Evolutionary conservation across 345 rosid genomes (phyloP), one percentile per base, ranked within the genome.

Genomic region (Mercurialis annua): DNA sequence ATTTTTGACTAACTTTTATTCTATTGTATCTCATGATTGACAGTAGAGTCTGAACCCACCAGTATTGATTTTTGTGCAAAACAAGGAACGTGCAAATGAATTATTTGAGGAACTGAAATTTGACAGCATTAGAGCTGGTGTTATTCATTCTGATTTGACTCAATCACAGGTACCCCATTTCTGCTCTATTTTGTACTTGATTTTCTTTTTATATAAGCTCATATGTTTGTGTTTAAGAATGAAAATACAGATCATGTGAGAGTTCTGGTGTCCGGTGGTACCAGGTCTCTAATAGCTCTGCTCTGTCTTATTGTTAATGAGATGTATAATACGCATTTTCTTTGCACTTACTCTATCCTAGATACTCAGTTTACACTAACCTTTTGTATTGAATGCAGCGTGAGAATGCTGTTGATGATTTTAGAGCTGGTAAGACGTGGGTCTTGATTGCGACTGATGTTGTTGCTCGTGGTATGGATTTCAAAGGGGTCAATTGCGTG

Each of bases 391-490:
- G 65, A 51, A 74, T 69, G 66, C 85, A 94, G 99, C 80, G 97
- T 14, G 96, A 89, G 65, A 83, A 84, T 47, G 92, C 86, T 17
- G 94, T 91, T 15, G 87, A 91, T 74, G 77, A 81, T 73, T 93
- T 93, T 73, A 83, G 98, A 75, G 87, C 85, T 10, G 95, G 96
- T 17, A 86, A 90, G 74, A 86, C 82, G 54, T 94, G 99, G 97
- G 95, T 94, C 50, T 72, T 94, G 71, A 91, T 94, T 21, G 99
- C 97, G 54, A 94, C 96, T 26, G 99, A 94, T 81, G 92, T 94
- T 63, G 81, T 94, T 30, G 97, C 96, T 51, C 89, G 96, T 21
- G 99, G 97, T 27, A 89, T 94, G 99, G 99, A 94, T 79, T 94
- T 94, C 83, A 94, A 94, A 79, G 99, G 97, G 27, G 84, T 91